Evolutionary conservation across 1,284 basidiomycete species (phyloP).

Genomic region (Irpex sp.): DNA sequence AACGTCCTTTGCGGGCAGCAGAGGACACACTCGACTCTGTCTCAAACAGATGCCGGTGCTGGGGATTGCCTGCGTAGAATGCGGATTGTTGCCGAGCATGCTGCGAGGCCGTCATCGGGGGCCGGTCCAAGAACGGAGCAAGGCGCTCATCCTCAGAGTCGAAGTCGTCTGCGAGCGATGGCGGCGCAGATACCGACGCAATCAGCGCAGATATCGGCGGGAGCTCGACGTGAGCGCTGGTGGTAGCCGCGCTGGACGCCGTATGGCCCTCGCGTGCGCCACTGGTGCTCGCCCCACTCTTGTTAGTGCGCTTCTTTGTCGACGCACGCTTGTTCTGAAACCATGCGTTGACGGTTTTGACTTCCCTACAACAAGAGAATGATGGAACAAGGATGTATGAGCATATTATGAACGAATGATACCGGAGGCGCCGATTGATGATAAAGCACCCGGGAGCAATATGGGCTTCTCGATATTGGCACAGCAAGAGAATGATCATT

Average conservation of each 20-base stretch:
- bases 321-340: conserved; percentile 83
- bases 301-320: conserved; percentile 59
- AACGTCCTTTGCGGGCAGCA: conserved; percentile 43
- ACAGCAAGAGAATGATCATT: neutral
- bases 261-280: conserved; percentile 3
- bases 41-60: conserved; percentile 45
- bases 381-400: conserved; percentile 4
- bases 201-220: conserved; percentile 44
- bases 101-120: conserved; percentile 13
- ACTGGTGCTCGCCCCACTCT: conserved; percentile 18
- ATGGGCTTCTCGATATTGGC: neutral
- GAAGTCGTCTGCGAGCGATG: conserved; percentile 36
- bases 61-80: conserved; percentile 43
- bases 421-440: conserved; percentile 4
- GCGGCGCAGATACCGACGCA: conserved; percentile 33
- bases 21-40: conserved; percentile 32
- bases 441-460: conserved; percentile 2
- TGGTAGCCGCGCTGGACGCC: conserved; percentile 21
- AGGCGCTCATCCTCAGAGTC: conserved; percentile 38
- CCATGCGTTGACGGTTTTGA: conserved; percentile 80
- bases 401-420: neutral
- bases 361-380: conserved; percentile 47
- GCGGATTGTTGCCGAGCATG: conserved; percentile 31
- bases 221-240: conserved; percentile 26
- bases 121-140: conserved; percentile 18